Base-by-base conservation (phyloP, 129 eudicot species). In the Arctium lappa region DNA sequence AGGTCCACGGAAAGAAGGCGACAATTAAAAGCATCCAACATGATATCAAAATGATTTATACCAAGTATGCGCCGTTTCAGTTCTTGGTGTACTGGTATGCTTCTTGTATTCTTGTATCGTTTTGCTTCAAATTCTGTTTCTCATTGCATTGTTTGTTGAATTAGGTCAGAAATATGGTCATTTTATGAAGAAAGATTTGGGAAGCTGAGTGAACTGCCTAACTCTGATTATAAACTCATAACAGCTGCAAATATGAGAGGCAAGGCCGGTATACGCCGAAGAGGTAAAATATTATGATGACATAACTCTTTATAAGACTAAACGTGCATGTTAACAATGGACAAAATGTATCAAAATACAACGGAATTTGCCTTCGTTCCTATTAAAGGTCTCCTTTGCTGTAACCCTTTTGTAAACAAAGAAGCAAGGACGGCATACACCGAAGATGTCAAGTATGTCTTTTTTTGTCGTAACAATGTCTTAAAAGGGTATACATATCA, bases 131-230 rank as follows among this genome's bases (percentile, higher is more conserved):
- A 27, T 66, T 42, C 48, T 13, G 27, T 36, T 73, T 37, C 60
- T 78, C 46, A 42, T 29, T 27, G 60, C 38, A 8, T 53, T n/a
- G n/a, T 31, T 68, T 83, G 8, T 36, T 32, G 6, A 39, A 37
- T 62, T 88, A 94, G 98, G 98, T 90, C 89, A 63, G 98, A 94
- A 86, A 80, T 94, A 15, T 94, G 96, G 98, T 87, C 86, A 44
- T 94, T 92, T 80, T 94, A 94, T 68, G 98, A 91, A 88, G 91
- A 89, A 85, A 72, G 86, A 87, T 94, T 92, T 86, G 98, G 98
- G 12, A 94, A 89, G 78, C 84, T 86, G 48, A 89, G 97, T 53
- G 94, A 92, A 82, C 79, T 94, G 89, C 91, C 92, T 22, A 80
- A 74, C 39, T 80, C 95, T 31, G 85, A 73, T 10, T 92, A 94